These are phyloP conservation scores for Poronia punctata DNA, from an alignment of 495 filamentous ascomycete genomes.

Conservation along the genomic window DNA sequence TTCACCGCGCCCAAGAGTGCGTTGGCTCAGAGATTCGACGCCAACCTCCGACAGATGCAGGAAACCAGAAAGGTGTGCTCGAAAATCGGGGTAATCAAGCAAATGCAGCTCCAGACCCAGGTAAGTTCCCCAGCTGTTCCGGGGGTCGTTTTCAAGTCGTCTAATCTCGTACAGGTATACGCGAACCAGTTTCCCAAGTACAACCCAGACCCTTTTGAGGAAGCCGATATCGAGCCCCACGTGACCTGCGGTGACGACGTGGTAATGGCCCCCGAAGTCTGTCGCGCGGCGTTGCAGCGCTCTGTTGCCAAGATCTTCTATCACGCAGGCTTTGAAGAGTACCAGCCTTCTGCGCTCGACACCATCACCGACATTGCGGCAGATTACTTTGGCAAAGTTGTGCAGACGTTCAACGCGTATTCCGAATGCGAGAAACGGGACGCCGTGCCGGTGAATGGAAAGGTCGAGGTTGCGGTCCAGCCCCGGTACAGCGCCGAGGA, in stretches of 20 bases:
- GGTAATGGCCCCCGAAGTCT: slow-evolving; percentile 71
- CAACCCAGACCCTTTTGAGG: slow-evolving; percentile 81
- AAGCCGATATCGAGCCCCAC: slow-evolving; percentile 75
- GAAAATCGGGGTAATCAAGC: slow-evolving; percentile 95
- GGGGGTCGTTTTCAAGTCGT: too few species aligned
- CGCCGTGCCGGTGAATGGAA: slow-evolving; percentile 28
- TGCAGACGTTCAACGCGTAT: slow-evolving; percentile 70
- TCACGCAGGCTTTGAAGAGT: slow-evolving; percentile 95
- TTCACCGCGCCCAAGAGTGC: slow-evolving; percentile 74
- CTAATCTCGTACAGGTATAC: slow-evolving; percentile 93
- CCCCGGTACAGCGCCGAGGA: slow-evolving; percentile 72
- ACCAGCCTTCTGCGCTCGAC: slow-evolving; percentile 89
- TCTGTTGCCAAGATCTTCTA: slow-evolving; percentile 93
- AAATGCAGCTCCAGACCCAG: slow-evolving; percentile 98
- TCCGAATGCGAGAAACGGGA: slow-evolving; percentile 67
- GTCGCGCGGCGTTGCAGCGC: slow-evolving; percentile 76
- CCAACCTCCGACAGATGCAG: slow-evolving; percentile 92
- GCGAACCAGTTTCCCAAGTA: slow-evolving; percentile 98
- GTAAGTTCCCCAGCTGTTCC: too few species aligned
- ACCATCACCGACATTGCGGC: slow-evolving; percentile 82
- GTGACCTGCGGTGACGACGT: slow-evolving; percentile 84
- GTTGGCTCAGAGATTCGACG: slow-evolving; percentile 73
- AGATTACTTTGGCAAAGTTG: slow-evolving; percentile 82
- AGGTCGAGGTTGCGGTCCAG: slow-evolving; percentile 31
- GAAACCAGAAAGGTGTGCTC: slow-evolving; percentile 93